These are phyloP conservation scores for Monascus ruber DNA, from an alignment of 2,329 filamentous ascomycete species.

Conservation along the genomic window DNA sequence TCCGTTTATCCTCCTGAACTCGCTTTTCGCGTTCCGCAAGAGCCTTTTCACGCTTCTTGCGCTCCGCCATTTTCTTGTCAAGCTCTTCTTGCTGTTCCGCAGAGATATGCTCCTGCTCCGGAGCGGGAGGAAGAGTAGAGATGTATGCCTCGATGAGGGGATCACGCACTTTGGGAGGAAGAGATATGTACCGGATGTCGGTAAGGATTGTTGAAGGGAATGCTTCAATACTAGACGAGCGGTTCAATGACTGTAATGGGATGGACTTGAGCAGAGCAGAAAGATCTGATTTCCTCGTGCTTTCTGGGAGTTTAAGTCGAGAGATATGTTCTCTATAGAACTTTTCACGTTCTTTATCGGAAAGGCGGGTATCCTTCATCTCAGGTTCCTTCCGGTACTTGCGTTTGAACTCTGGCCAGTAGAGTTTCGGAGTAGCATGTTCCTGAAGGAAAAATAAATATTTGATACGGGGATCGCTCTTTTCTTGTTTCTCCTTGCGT, in stretches of 20 bases:
- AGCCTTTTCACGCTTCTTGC: conserved; percentile 34
- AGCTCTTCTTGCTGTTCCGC: conserved; percentile 26
- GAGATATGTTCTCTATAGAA: conserved; percentile 37
- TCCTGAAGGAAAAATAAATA: conserved; percentile 74
- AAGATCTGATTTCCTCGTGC: conserved; percentile 35
- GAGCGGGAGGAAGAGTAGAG: conserved; percentile 29
- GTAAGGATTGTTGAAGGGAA: conserved; percentile 32
- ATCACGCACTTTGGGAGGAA: conserved; percentile 27
- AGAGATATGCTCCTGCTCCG: conserved; percentile 23
- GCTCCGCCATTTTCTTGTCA: conserved; percentile 26
- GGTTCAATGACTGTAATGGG: conserved; percentile 29
- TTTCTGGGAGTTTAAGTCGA: conserved; percentile 35
- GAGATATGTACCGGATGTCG: conserved; percentile 34
- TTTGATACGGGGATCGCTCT: conserved; percentile 68
- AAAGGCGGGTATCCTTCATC: conserved; percentile 46
- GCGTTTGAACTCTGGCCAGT: conserved; percentile 92
- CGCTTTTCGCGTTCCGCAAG: conserved; percentile 32
- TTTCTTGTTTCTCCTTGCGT: conserved; percentile 61
- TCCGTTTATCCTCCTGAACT: conserved; percentile 33
- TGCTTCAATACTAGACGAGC: conserved; percentile 26
- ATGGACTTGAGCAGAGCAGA: conserved; percentile 33
- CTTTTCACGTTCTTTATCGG: conserved; percentile 39
- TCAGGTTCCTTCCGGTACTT: conserved; percentile 73
- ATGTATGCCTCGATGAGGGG: conserved; percentile 34
- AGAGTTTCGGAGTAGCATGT: conserved; percentile 79